Base-by-base conservation (phyloP, 169 alveolate genomes). In the Plasmodium berghei region DNA sequence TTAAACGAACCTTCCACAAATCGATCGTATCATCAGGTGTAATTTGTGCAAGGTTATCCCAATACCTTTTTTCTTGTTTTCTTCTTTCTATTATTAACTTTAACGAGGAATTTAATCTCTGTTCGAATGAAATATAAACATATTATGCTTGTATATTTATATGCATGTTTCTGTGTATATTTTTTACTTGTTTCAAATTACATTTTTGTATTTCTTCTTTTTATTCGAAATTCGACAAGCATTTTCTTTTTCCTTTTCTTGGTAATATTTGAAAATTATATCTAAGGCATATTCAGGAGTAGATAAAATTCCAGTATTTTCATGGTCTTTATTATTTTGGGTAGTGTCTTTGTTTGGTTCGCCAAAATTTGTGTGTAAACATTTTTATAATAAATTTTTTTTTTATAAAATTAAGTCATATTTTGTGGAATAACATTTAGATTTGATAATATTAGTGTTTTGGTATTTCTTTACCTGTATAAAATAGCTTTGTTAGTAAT, bases 231-330 rank as follows among this genome's bases (percentile, higher is more conserved):
- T 75, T 75, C 61, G 62, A 22, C 72, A 75, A 20, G 34, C n/a
- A 75, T 75, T 75, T 61, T 75, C 88, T 24, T 75, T 75, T 75
- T 75, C 88, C 49, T 75, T 75, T 52, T 75, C 88, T 75, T 75
- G 88, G 66, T 75, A 75, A 66, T 75, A 75, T 24, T 75, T 75
- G 45, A 75, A 63, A 10, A 75, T 75, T 18, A 75, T 75, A 34
- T 75, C 88, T 40, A 75, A 55, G 18, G 88, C 49, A 55, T 75
- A 75, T 49, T 75, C 88, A 10, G 73, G 48, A 42, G 22, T 62
- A 42, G 62, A 55, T n/a, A 55, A 10, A 20, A 75, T 34, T 34
- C 18, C 66, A 20, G 22, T 54, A 5, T 58, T 72, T 34, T 75
- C 88, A n/a, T 48, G 20, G 42, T 46, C 66, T 69, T 63, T 67